phyloP scores from a whole-genome alignment of 139 green algal species.

The Mesostigma viride region DNA sequence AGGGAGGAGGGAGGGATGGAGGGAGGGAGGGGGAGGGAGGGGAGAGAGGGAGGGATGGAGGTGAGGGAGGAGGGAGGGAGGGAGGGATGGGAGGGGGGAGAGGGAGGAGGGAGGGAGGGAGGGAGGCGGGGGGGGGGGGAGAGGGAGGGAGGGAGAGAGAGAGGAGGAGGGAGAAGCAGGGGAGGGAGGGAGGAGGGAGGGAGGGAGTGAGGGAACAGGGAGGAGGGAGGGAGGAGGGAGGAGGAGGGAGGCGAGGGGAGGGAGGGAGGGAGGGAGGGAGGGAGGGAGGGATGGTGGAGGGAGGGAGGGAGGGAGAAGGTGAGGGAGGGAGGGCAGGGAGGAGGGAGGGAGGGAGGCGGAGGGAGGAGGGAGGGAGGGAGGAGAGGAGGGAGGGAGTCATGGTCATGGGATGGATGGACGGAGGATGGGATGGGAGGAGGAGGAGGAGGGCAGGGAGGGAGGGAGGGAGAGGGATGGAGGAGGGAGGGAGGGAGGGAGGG shows the following conservation, averaged over 20 bases:
- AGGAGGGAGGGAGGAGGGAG: no score
- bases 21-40: no score
- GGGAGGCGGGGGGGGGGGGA: no score
- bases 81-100: no score
- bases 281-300: background rate
- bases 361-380: background rate
- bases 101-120: no score
- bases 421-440: conserved; percentile 6
- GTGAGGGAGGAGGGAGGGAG: no score
- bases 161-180: no score
- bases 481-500: background rate
- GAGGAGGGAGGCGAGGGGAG: background rate
- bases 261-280: background rate
- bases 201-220: no score
- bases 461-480: background rate
- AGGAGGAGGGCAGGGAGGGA: background rate
- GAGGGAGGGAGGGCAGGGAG: background rate
- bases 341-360: background rate
- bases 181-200: no score
- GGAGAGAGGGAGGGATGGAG: no score
- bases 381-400: background rate
- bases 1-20: no score
- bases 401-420: background rate
- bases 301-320: background rate
- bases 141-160: no score